phyloP scores from a whole-genome alignment of 1,284 basidiomycete genomes.

The Cutaneotrichosporon sp. region DNA sequence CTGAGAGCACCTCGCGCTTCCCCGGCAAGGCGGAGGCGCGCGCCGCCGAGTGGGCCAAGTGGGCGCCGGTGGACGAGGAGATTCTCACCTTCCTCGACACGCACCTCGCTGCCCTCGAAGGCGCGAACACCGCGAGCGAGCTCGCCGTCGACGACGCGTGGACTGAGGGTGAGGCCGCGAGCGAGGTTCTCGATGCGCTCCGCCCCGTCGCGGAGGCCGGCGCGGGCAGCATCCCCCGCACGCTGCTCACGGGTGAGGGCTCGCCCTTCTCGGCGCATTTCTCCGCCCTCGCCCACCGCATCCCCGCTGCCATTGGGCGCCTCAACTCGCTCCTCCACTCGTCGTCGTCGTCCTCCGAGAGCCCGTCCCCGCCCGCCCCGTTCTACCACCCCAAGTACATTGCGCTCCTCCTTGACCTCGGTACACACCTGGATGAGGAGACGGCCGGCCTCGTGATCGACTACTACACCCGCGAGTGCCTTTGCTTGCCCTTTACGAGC shows the following conservation, averaged over 20 bases:
- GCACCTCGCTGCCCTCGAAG: conserved; percentile 36
- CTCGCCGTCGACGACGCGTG: conserved; percentile 35
- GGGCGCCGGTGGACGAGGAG: conserved; percentile 46
- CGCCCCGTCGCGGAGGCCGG: conserved; percentile 30
- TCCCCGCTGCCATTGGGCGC: conserved; percentile 41
- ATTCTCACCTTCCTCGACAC: conserved; percentile 46
- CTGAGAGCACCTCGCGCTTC: conserved; percentile 37
- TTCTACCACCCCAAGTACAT: conserved; percentile 51
- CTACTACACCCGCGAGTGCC: conserved; percentile 54
- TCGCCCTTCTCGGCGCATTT: conserved; percentile 30
- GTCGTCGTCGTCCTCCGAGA: not conserved
- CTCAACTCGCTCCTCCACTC: conserved; percentile 34
- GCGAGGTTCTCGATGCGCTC: conserved; percentile 40
- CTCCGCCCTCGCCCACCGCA: conserved; percentile 35
- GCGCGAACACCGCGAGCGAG: conserved; percentile 9
- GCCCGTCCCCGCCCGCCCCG: not conserved
- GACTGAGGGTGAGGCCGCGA: conserved; percentile 44
- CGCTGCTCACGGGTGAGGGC: conserved; percentile 12
- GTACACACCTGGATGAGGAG: conserved; percentile 50
- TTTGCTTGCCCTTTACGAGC: conserved; percentile 55
- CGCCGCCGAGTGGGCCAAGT: conserved; percentile 31
- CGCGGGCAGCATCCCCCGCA: conserved; percentile 8
- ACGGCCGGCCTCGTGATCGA: conserved; percentile 54
- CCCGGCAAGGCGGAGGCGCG: conserved; percentile 21
- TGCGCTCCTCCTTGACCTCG: conserved; percentile 51